Evolutionary conservation across 1,284 basidiomycete species (phyloP).

Genomic region (Ceratorhiza oryzae-sativae): DNA sequence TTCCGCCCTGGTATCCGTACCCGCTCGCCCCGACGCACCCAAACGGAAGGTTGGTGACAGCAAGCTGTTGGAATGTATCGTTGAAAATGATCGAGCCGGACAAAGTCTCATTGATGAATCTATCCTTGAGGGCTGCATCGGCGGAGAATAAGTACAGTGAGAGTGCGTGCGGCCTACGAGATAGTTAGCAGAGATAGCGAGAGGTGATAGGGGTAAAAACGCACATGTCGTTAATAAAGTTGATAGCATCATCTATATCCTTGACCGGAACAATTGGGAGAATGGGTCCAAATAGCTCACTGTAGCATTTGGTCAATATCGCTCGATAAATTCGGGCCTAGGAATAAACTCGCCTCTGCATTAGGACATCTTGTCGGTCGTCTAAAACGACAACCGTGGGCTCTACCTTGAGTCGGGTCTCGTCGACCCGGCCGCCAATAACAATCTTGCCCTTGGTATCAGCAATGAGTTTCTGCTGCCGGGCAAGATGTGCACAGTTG

Average conservation of each 20-base stretch:
- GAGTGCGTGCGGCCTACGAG: conserved; percentile 36
- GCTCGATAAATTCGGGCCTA: not conserved
- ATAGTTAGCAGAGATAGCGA: not conserved
- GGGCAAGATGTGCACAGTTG: conserved; percentile 36
- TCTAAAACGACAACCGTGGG: conserved; percentile 38
- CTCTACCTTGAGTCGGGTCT: conserved; percentile 39
- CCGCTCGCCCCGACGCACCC: conserved; percentile 42
- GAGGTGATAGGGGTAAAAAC: not conserved
- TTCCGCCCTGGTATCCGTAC: conserved; percentile 41
- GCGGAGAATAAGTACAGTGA: conserved; percentile 41
- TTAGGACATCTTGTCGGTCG: conserved; percentile 40
- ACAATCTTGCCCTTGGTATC: conserved; percentile 41
- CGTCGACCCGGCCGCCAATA: conserved; percentile 40
- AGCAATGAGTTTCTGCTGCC: conserved; percentile 38
- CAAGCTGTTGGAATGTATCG: conserved; percentile 42
- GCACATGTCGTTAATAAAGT: conserved; percentile 40
- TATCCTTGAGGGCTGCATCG: conserved; percentile 37
- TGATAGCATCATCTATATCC: conserved; percentile 41
- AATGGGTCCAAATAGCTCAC: conserved; percentile 42
- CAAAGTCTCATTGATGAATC: conserved; percentile 40
- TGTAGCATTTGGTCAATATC: not conserved
- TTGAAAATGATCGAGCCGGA: conserved; percentile 42
- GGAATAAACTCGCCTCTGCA: conserved; percentile 25
- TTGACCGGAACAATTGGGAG: conserved; percentile 41
- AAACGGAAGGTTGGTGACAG: conserved; percentile 42